Base-by-base conservation (phyloP, 371 early-diverging fungal species). In the Mucor indicus region DNA sequence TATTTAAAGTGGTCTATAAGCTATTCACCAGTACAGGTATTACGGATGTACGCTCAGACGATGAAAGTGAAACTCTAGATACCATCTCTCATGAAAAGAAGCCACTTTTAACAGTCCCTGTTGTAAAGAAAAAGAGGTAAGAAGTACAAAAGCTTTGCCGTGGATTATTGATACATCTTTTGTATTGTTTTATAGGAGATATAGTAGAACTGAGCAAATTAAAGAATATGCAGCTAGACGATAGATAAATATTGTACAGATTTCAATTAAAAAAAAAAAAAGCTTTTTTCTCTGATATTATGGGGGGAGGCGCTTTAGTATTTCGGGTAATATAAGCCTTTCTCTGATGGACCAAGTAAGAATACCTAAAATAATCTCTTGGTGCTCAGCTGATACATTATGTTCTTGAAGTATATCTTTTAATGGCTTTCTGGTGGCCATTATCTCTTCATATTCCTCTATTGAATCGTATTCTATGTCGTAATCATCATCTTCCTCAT, bases 41-140 rank as follows among this genome's bases (percentile, higher is more conserved):
- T 2, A 79, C 66, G 38, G 86, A 84, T 43, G 85, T 84, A 5
- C 77, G 79, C 15, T 83, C 84, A 15, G 87, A 86, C 9, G 35
- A 84, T 44, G 83, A 83, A 19, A 73, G 68, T 43, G 52, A 50
- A 13, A 65, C 62, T 16, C 57, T 59, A 19, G 72, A 33, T 13
- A 15, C 4, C 9, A 33, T 4, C 15, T 9, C 9, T 33, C 35
- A 4, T 33, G 4, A 5, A 33, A n/a, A 7, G 9, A 15, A 5
- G 10, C 4, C 15, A n/a, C 5, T n/a, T 13, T 4, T n/a, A 33
- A 7, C 35, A 9, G 35, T 4, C 9, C 10, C 35, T 33, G 11
- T 27, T 27, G 4, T 4, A 33, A 13, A 15, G 37, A 16, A 24
- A 21, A 9, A 57, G 55, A 49, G n/a, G n/a, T 7, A 33, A 13